A percentile compares a stretch with the other conserved stretches of the same genome.
Conservation (phyloP, 208 protist genomes). For the Wallacemonas sp. region DNA sequence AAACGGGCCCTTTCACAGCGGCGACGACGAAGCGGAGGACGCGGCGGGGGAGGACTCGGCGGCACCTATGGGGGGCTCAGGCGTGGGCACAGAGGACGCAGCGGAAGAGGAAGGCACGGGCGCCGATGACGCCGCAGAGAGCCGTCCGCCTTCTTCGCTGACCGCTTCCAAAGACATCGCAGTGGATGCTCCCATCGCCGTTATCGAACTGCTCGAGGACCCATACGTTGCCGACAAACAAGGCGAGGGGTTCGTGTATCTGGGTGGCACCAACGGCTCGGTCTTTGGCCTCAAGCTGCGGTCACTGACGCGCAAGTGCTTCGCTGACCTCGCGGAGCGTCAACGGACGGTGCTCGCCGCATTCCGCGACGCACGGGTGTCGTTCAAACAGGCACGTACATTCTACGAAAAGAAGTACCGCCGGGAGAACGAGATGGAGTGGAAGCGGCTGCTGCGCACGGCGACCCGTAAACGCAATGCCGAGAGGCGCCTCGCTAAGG, state of each 20-base stretch:
- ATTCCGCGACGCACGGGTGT: slow-evolving; percentile 32
- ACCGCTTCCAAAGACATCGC: background rate
- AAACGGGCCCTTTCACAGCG: background rate
- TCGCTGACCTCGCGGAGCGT: slow-evolving; percentile 47
- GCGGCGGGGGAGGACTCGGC: background rate
- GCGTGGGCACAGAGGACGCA: background rate
- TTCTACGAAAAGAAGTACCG: slow-evolving; percentile 34
- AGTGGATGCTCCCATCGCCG: slow-evolving; percentile 36
- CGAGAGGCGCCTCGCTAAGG: slow-evolving; percentile 37
- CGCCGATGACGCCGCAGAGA: slow-evolving; percentile 1
- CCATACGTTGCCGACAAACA: slow-evolving; percentile 35
- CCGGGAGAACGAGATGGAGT: slow-evolving; percentile 31
- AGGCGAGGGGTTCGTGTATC: slow-evolving; percentile 31
- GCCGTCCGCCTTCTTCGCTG: background rate
- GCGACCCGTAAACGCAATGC: slow-evolving; percentile 32
- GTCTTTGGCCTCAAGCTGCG: slow-evolving; percentile 57
- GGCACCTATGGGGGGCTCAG: background rate
- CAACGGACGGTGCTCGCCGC: slow-evolving; percentile 36
- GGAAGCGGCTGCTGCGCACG: slow-evolving; percentile 33
- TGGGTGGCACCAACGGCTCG: slow-evolving; percentile 61
- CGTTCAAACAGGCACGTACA: slow-evolving; percentile 30
- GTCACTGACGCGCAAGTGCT: slow-evolving; percentile 39
- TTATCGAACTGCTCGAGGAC: slow-evolving; percentile 52
- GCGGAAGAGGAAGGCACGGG: background rate
- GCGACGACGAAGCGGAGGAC: background rate